Evolutionary conservation across 768 basidiomycete species (phyloP).

Genomic region (Serendipita vermifera): DNA sequence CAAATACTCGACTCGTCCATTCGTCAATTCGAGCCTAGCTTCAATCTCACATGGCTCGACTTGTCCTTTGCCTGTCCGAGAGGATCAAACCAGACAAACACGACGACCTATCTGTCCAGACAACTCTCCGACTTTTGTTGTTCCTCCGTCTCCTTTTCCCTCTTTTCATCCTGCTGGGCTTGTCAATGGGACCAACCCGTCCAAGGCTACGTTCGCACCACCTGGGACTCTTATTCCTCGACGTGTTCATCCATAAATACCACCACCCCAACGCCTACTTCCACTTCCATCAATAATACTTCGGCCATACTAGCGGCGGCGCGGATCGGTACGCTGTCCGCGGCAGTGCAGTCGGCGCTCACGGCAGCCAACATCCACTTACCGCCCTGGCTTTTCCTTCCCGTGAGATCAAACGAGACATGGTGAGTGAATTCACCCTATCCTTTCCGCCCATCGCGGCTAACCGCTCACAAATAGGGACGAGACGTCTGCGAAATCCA

Average conservation of each 20-base stretch:
- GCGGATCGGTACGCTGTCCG: background rate
- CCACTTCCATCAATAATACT: background rate
- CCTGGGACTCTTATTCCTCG: background rate
- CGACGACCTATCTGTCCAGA: background rate
- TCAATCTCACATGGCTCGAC: background rate
- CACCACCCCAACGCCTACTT: background rate
- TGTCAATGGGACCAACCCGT: slow-evolving; percentile 6
- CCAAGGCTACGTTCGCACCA: background rate
- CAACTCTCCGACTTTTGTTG: background rate
- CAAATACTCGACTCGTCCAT: background rate
- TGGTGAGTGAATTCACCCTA: background rate
- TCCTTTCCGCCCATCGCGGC: background rate
- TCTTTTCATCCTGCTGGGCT: background rate
- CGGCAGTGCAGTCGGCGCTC: background rate
- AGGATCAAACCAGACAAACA: background rate
- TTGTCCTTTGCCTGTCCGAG: background rate
- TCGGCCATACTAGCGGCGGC: background rate
- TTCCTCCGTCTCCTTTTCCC: background rate
- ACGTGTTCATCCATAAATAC: background rate
- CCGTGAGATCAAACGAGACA: background rate
- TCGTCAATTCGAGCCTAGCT: background rate
- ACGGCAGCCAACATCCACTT: background rate
- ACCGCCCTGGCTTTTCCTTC: background rate
- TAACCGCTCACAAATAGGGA: background rate
- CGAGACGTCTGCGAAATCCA: background rate